Conservation (phyloP, 2,329 filamentous ascomycete species). For the Fusarium dimerum region DNA sequence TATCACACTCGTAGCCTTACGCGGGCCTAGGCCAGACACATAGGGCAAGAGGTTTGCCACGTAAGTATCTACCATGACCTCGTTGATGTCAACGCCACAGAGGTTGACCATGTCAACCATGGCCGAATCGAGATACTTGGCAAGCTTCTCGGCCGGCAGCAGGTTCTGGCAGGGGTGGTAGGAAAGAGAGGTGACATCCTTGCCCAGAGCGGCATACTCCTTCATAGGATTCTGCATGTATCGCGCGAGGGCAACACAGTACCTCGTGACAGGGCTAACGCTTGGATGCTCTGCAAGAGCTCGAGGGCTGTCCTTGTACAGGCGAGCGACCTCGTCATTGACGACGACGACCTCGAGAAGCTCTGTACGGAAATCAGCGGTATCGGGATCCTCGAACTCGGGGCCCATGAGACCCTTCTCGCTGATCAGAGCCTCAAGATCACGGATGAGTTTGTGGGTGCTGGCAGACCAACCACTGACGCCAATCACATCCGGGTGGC, state of each 20-base stretch:
- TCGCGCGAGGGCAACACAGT: slow-evolving; percentile 84
- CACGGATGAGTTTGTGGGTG: slow-evolving; percentile 78
- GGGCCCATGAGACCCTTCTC: slow-evolving; percentile 76
- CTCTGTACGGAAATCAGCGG: slow-evolving; percentile 73
- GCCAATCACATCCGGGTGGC: slow-evolving; percentile 86
- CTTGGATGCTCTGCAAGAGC: slow-evolving; percentile 80
- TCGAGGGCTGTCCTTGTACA: slow-evolving; percentile 89
- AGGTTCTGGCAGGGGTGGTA: slow-evolving; percentile 92
- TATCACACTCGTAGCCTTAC: slow-evolving; percentile 75
- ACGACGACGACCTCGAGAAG: slow-evolving; percentile 86
- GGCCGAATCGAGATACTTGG: slow-evolving; percentile 86
- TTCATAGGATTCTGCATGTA: slow-evolving; percentile 96
- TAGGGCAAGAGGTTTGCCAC: slow-evolving; percentile 88
- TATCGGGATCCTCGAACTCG: slow-evolving; percentile 80
- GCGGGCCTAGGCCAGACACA: slow-evolving; percentile 85
- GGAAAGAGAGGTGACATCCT: slow-evolving; percentile 80
- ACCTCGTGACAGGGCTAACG: slow-evolving; percentile 75
- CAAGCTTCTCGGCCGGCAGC: slow-evolving; percentile 82
- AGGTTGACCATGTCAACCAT: slow-evolving; percentile 99
- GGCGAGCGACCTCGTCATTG: slow-evolving; percentile 94
- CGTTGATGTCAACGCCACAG: slow-evolving; percentile 92
- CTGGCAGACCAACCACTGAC: slow-evolving; percentile 88
- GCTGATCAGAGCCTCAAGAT: slow-evolving; percentile 76
- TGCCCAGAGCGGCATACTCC: slow-evolving; percentile 91
- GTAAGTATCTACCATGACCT: slow-evolving; percentile 78